Percentiles rank a stretch among this genome's conserved stretches.
Evolutionary conservation across 2,329 filamentous ascomycete genomes (phyloP).

Genomic region (Blastomyces parvus): DNA sequence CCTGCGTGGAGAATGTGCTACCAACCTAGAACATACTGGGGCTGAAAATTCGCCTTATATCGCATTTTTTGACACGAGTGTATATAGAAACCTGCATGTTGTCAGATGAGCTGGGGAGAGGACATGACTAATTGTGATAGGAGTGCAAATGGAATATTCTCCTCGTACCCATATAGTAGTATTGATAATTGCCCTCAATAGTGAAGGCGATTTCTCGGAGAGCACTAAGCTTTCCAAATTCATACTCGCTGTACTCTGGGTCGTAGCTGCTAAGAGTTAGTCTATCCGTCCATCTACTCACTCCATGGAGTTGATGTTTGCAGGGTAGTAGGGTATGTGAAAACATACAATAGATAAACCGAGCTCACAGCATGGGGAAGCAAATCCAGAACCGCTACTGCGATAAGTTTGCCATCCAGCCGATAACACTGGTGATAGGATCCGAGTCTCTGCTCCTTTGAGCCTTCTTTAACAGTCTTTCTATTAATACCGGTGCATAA

Average conservation of each 20-base stretch:
- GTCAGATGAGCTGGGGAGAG: slow-evolving; percentile 1
- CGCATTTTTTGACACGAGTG: slow-evolving; percentile 47
- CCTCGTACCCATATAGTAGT: slow-evolving; percentile 54
- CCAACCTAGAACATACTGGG: slow-evolving; percentile 41
- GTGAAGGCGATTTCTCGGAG: slow-evolving; percentile 50
- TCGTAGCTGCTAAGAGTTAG: slow-evolving; percentile 41
- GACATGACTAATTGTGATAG: slow-evolving; percentile 1
- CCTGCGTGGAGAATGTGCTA: not conserved
- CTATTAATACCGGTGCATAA: slow-evolving; percentile 39
- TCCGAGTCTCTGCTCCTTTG: slow-evolving; percentile 36
- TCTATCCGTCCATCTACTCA: slow-evolving; percentile 4
- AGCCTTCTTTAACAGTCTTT: slow-evolving; percentile 27
- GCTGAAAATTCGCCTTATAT: slow-evolving; percentile 41
- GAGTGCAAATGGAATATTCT: not conserved
- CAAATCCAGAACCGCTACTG: slow-evolving; percentile 41
- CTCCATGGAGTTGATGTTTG: not conserved
- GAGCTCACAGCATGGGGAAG: slow-evolving; percentile 41
- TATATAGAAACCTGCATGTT: slow-evolving; percentile 49
- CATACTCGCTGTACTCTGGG: slow-evolving; percentile 50
- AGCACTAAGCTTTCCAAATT: slow-evolving; percentile 55
- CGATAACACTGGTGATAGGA: slow-evolving; percentile 45
- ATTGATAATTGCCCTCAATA: slow-evolving; percentile 46
- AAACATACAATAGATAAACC: slow-evolving; percentile 41
- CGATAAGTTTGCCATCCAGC: slow-evolving; percentile 40
- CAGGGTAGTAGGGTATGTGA: not conserved